These are phyloP conservation scores for Neonectria hederae DNA, from an alignment of 2,329 filamentous ascomycete species.

Conservation along the genomic window DNA sequence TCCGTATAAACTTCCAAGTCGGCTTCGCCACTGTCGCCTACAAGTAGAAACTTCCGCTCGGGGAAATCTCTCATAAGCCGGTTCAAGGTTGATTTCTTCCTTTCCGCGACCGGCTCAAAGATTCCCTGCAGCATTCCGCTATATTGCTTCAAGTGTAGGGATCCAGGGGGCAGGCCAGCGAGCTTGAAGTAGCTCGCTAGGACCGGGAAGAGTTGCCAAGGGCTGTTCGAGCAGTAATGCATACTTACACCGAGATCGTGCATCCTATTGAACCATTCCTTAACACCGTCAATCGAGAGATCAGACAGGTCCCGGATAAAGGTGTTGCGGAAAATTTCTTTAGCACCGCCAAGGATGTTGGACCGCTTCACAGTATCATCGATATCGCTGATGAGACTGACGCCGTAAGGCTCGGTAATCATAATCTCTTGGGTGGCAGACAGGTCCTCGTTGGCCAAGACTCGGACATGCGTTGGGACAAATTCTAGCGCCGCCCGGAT, in stretches of 20 bases:
- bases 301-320: slow-evolving; percentile 88
- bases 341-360: slow-evolving; percentile 84
- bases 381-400: slow-evolving; percentile 96
- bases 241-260: slow-evolving; percentile 83
- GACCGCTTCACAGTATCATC: slow-evolving; percentile 98
- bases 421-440: slow-evolving; percentile 82
- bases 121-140: slow-evolving; percentile 97
- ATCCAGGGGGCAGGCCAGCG: slow-evolving; percentile 84
- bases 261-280: slow-evolving; percentile 86
- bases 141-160: slow-evolving; percentile 96
- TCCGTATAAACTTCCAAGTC: slow-evolving; percentile 98
- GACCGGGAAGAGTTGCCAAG: slow-evolving; percentile 96
- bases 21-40: slow-evolving; percentile 95
- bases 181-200: slow-evolving; percentile 85
- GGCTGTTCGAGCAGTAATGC: slow-evolving; percentile 99
- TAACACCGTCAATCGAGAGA: slow-evolving; percentile 85
- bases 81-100: slow-evolving; percentile 89
- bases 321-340: slow-evolving; percentile 95
- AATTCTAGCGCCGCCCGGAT: slow-evolving; percentile 86
- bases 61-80: slow-evolving; percentile 91
- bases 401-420: slow-evolving; percentile 79
- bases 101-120: slow-evolving; percentile 94
- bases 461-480: slow-evolving; percentile 86
- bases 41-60: slow-evolving; percentile 85
- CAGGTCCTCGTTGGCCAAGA: slow-evolving; percentile 85